A percentile compares a stretch with the other conserved stretches of the same genome.
Conservation (phyloP, 1,139 yeast species). For the Debaryomyces singareniensis region DNA sequence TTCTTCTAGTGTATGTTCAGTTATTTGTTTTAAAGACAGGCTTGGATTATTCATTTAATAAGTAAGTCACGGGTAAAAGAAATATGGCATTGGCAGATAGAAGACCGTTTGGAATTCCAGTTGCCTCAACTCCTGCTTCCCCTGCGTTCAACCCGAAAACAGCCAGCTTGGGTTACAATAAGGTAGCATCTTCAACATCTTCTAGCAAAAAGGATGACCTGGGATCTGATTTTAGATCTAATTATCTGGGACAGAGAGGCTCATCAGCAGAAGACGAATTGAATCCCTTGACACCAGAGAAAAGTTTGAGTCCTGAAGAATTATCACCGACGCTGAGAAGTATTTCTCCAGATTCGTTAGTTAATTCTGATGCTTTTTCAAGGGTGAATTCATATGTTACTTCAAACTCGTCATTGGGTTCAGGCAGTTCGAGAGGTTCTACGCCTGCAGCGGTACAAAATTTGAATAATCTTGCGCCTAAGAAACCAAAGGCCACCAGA, state of each 20-base stretch:
- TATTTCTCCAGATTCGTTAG: constrained; percentile 40
- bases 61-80: constrained; percentile 3
- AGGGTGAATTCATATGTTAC: constrained; percentile 13
- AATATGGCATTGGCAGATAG: constrained; percentile 53
- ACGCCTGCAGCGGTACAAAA: constrained; percentile 15
- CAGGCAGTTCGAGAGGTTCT: constrained; percentile 19
- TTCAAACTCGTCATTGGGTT: constrained; percentile 15
- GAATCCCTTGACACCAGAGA: constrained; percentile 17
- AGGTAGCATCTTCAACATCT: constrained; percentile 2
- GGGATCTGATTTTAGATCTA: constrained; percentile 8
- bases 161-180: constrained; percentile 16
- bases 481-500: constrained; percentile 35
- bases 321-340: constrained; percentile 36
- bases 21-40: constrained; percentile 1
- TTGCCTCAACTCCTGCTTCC: constrained; percentile 33
- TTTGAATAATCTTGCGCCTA: constrained; percentile 9
- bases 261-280: constrained; percentile 9
- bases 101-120: constrained; percentile 47
- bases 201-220: constrained; percentile 2
- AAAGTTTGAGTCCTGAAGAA: constrained; percentile 19
- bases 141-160: constrained; percentile 43
- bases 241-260: constrained; percentile 10
- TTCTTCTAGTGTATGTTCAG: not conserved
- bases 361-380: constrained; percentile 19
- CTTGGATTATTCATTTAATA: no score